phyloP scores from a whole-genome alignment of 2,329 filamentous ascomycete species.

The Podosphaera xanthii region DNA sequence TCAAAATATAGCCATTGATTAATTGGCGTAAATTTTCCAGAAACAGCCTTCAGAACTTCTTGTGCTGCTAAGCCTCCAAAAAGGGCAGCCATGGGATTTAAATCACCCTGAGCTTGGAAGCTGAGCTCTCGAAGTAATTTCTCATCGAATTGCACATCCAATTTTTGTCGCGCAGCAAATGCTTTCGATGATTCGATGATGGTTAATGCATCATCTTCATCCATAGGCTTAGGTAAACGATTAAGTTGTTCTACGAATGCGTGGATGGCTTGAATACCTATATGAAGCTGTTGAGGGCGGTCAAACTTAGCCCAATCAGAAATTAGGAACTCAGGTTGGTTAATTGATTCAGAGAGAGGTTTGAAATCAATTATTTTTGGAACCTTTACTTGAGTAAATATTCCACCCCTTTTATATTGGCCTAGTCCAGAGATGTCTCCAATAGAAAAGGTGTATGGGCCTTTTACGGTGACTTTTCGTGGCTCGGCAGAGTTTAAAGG shows the following conservation, averaged over 20 bases:
- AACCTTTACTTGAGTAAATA: constrained; percentile 97
- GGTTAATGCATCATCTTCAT: constrained; percentile 61
- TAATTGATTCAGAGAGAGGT: constrained; percentile 50
- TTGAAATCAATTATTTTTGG: constrained; percentile 84
- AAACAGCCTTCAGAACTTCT: constrained; percentile 89
- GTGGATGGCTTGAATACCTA: constrained; percentile 82
- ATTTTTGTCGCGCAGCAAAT: constrained; percentile 49
- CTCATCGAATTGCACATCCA: constrained; percentile 70
- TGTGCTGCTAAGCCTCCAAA: constrained; percentile 88
- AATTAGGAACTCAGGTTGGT: constrained; percentile 71
- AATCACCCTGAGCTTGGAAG: constrained; percentile 78
- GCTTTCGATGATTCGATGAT: constrained; percentile 53
- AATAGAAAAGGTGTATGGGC: constrained; percentile 92
- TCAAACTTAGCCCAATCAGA: constrained; percentile 98
- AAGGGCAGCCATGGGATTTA: constrained; percentile 81
- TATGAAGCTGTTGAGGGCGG: constrained; percentile 72
- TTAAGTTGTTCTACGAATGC: constrained; percentile 57
- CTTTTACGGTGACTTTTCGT: constrained; percentile 80
- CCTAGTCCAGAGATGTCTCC: constrained; percentile 77
- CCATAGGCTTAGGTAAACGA: constrained; percentile 59
- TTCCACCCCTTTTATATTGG: constrained; percentile 66
- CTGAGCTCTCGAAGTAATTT: constrained; percentile 83
- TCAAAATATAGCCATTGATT: constrained; percentile 95
- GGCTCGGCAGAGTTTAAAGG: constrained; percentile 62
- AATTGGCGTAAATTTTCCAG: constrained; percentile 92